Percentiles rank a stretch among this genome's conserved stretches.
phyloP scores from a whole-genome alignment of 495 filamentous ascomycete genomes.

The Astrothelium subdiscretum region DNA sequence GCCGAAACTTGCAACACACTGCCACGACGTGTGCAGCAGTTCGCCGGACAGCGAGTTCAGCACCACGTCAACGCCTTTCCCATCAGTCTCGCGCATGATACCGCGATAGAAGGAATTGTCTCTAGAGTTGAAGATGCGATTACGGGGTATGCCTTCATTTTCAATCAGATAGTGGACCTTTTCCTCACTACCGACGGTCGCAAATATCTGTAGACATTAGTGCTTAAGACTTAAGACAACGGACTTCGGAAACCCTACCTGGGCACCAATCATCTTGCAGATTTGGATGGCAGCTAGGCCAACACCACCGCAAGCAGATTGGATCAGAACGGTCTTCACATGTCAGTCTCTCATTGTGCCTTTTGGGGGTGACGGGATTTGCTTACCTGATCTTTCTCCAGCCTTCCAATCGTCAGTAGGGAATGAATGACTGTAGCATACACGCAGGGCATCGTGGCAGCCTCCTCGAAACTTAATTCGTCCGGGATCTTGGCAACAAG shows the following conservation, averaged over 20 bases:
- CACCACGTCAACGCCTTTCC: constrained; percentile 17
- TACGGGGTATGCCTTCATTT: constrained; percentile 21
- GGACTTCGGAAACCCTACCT: constrained; percentile 33
- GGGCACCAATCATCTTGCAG: constrained; percentile 25
- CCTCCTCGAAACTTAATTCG: constrained; percentile 34
- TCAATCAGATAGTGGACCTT: neutral
- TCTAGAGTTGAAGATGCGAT: constrained; percentile 29
- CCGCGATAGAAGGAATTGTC: neutral
- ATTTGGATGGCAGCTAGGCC: constrained; percentile 40
- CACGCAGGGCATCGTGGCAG: constrained; percentile 33
- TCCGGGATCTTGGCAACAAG: constrained; percentile 41
- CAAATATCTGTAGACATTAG: constrained; percentile 28
- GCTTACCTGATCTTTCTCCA: constrained; percentile 10
- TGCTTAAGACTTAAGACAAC: constrained; percentile 29
- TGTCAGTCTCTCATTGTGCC: constrained; percentile 13
- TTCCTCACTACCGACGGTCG: neutral
- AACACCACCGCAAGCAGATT: constrained; percentile 35
- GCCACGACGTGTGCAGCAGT: constrained; percentile 11
- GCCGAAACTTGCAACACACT: constrained; percentile 26
- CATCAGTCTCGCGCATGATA: constrained; percentile 6
- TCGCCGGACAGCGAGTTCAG: constrained; percentile 13
- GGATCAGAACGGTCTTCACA: constrained; percentile 40
- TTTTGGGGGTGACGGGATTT: constrained; percentile 2
- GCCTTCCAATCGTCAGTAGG: constrained; percentile 25
- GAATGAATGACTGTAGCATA: constrained; percentile 31